Evolutionary conservation across 805 yeast species (phyloP).

Genomic region (Teunomyces pallodes): DNA sequence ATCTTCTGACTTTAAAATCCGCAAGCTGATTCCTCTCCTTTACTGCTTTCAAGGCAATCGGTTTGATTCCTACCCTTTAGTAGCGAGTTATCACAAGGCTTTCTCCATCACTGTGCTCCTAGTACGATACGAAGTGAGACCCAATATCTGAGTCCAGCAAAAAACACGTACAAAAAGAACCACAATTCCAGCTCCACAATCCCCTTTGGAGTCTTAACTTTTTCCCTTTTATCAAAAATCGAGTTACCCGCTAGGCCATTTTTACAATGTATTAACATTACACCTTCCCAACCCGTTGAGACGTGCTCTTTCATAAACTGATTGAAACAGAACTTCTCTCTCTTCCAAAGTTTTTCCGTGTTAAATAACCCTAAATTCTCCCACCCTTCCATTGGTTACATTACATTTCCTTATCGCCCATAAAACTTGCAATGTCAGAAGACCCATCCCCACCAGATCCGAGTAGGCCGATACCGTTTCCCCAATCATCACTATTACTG

Average conservation of each 20-base stretch:
- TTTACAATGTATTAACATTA: conserved; percentile 1
- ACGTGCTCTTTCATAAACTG: background rate
- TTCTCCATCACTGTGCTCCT: background rate
- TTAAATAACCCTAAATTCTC: background rate
- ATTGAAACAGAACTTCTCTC: background rate
- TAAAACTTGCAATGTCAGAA: conserved; percentile 4
- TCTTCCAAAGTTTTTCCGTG: background rate
- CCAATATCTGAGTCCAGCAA: background rate
- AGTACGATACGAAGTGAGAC: background rate
- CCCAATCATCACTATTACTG: background rate
- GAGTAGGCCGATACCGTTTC: background rate
- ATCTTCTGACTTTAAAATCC: conserved; percentile 12
- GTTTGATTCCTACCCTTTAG: background rate
- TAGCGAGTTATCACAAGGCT: background rate
- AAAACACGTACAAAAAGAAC: background rate
- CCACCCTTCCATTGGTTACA: background rate
- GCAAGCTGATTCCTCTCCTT: background rate
- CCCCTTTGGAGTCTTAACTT: background rate
- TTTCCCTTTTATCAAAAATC: background rate
- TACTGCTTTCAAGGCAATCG: background rate
- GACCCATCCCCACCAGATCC: background rate
- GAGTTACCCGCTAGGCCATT: background rate
- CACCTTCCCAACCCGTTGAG: background rate
- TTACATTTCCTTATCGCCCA: background rate
- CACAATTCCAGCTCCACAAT: background rate